phyloP scores from a whole-genome alignment of 352 stramenopile species.

The Globisporangium paddicum region DNA sequence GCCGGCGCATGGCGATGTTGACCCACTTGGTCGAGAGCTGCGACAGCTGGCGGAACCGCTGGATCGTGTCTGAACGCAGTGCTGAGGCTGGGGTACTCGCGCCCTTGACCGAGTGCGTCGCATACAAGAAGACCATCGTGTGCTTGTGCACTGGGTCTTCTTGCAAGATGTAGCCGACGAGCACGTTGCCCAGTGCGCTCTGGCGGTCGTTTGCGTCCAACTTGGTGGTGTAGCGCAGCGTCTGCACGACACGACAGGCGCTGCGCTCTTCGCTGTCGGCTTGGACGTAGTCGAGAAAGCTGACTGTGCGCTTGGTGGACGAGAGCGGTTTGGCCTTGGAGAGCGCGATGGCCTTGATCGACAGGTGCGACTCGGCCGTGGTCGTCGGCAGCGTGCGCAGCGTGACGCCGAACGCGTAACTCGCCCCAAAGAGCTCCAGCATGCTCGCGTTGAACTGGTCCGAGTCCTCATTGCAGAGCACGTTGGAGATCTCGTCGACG shows the following conservation, averaged over 20 bases:
- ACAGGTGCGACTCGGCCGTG: slow-evolving; percentile 8
- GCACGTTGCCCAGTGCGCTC: slow-evolving; percentile 1
- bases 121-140: slow-evolving; percentile 19
- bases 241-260: slow-evolving; percentile 17
- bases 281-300: slow-evolving; percentile 23
- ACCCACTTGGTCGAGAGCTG: slow-evolving; percentile 12
- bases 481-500: slow-evolving; percentile 15
- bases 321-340: slow-evolving; percentile 13
- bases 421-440: slow-evolving; percentile 17
- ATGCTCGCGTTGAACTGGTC: slow-evolving; percentile 28
- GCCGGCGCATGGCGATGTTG: slow-evolving; percentile 15
- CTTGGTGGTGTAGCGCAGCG: slow-evolving; percentile 8
- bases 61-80: slow-evolving; percentile 7
- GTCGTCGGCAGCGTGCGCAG: slow-evolving; percentile 15
- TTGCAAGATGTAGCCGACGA: slow-evolving; percentile 18
- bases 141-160: slow-evolving; percentile 15
- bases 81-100: neutral
- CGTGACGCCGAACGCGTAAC: slow-evolving; percentile 20
- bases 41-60: slow-evolving; percentile 10
- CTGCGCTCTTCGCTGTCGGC: neutral
- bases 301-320: slow-evolving; percentile 11
- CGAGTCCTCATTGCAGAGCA: slow-evolving; percentile 16
- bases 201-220: slow-evolving; percentile 4
- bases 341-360: slow-evolving; percentile 20
- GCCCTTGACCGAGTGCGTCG: slow-evolving; percentile 6